Evolutionary conservation across 75 land plant genomes (phyloP).

Genomic region (Larix kaempferi): DNA sequence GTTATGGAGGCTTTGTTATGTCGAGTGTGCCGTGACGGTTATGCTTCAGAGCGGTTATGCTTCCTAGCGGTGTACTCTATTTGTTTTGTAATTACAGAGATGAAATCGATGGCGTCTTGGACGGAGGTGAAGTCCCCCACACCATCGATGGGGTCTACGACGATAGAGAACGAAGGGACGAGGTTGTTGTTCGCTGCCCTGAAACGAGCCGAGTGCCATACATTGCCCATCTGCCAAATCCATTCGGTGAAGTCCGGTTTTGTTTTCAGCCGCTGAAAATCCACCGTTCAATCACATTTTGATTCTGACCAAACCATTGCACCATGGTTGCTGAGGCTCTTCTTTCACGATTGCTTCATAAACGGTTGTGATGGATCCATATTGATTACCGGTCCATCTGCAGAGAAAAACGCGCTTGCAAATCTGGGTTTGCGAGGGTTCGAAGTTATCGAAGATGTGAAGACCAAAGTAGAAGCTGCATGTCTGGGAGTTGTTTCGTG

Average conservation of each 20-base stretch:
- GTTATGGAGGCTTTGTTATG: too few relatives aligned
- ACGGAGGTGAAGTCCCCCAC: conserved; percentile 69
- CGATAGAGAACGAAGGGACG: conserved; percentile 44
- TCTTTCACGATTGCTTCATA: conserved; percentile 11
- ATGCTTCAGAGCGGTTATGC: too few relatives aligned
- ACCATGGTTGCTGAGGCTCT: conserved; percentile 1
- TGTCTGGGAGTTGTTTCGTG: conserved; percentile 82
- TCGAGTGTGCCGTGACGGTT: too few relatives aligned
- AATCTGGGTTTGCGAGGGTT: conserved; percentile 60
- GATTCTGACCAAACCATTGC: not conserved
- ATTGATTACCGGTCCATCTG: conserved; percentile 47
- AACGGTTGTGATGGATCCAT: conserved; percentile 85
- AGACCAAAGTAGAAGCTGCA: conserved; percentile 41
- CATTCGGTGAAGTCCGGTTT: conserved; percentile 15
- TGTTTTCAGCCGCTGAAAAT: not conserved
- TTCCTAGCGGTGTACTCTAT: too few relatives aligned
- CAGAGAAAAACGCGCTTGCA: conserved; percentile 47
- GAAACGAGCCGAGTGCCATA: conserved; percentile 14
- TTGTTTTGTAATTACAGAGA: too few relatives aligned
- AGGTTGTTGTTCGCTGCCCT: conserved; percentile 45
- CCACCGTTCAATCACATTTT: conserved; percentile 14
- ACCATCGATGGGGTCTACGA: conserved; percentile 57
- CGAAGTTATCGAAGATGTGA: conserved; percentile 68
- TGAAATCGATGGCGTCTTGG: conserved; percentile 67
- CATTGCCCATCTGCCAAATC: conserved; percentile 52